Evolutionary conservation across 1,284 basidiomycete genomes (phyloP).

Genomic region (Sporisorium scitamineum): DNA sequence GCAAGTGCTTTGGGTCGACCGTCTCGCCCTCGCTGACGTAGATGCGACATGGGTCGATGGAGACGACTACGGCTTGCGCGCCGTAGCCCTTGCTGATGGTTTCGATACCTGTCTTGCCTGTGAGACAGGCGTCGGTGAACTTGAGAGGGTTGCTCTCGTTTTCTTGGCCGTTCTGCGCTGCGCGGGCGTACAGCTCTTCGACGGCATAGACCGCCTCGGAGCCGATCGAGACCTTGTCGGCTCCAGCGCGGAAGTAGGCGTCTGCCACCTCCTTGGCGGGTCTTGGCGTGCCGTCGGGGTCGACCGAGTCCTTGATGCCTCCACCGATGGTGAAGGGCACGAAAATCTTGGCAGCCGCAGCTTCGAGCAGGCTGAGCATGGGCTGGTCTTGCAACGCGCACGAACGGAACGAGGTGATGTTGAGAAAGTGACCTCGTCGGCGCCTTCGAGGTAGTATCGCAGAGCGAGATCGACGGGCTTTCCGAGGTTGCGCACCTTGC

Average conservation of each 20-base stretch:
- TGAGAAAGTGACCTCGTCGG: conserved; percentile 98
- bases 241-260: conserved; percentile 95
- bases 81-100: conserved; percentile 91
- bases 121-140: conserved; percentile 65
- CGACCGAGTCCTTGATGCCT: conserved; percentile 94
- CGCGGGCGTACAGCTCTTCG: conserved; percentile 77
- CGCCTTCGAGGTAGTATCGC: conserved; percentile 87
- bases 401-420: conserved; percentile 98
- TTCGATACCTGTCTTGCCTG: conserved; percentile 82
- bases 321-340: conserved; percentile 99
- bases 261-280: conserved; percentile 93
- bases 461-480: conserved; percentile 93
- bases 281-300: conserved; percentile 90
- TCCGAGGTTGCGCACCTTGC: conserved; percentile 94
- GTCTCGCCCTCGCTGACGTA: conserved; percentile 77
- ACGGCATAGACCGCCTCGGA: conserved; percentile 94
- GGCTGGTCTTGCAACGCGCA: conserved; percentile 96
- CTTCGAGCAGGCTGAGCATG: conserved; percentile 94
- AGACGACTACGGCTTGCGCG: conserved; percentile 97
- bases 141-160: conserved; percentile 58
- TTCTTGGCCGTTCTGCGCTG: conserved; percentile 79
- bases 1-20: conserved; percentile 71
- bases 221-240: conserved; percentile 96
- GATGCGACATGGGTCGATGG: conserved; percentile 90
- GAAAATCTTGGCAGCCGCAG: conserved; percentile 89